Evolutionary conservation across 768 basidiomycete genomes (phyloP).

Genomic region (Rhizopogon rudus): DNA sequence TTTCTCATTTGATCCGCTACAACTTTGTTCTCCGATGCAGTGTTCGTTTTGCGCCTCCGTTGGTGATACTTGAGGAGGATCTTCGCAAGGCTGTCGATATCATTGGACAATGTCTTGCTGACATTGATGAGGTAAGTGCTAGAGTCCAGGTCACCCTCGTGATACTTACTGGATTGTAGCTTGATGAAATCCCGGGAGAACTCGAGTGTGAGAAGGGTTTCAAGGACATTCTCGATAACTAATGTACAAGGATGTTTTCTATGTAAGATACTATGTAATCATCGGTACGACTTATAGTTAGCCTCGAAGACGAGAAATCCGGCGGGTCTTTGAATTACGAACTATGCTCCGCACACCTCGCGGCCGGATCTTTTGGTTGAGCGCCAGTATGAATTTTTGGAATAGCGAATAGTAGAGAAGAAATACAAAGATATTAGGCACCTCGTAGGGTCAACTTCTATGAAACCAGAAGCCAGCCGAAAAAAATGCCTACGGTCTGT

Average conservation of each 20-base stretch:
- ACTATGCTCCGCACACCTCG: too few species aligned
- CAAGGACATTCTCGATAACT: conserved; percentile 30
- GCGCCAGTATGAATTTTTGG: too few species aligned
- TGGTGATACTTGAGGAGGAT: conserved; percentile 91
- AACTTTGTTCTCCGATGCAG: conserved; percentile 33
- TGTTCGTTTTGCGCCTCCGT: conserved; percentile 93
- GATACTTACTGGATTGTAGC: conserved; percentile 21
- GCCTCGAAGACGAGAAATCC: too few species aligned
- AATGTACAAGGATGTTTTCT: neutral
- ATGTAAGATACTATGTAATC: too few species aligned
- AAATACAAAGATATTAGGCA: conserved; percentile 39
- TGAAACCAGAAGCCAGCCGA: conserved; percentile 40
- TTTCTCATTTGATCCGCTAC: neutral
- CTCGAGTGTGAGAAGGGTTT: conserved; percentile 58
- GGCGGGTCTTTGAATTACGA: too few species aligned
- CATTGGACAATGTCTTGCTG: conserved; percentile 71
- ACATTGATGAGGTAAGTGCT: conserved; percentile 68
- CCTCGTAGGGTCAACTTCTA: conserved; percentile 57
- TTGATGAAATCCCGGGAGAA: conserved; percentile 61
- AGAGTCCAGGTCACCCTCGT: neutral
- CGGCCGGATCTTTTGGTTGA: too few species aligned
- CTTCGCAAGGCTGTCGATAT: conserved; percentile 67
- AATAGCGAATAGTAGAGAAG: neutral
- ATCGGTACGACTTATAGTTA: neutral
- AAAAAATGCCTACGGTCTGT: conserved; percentile 42